Base-by-base conservation (phyloP, 805 yeast genomes). In the Wickerhamiella slavikovae region DNA sequence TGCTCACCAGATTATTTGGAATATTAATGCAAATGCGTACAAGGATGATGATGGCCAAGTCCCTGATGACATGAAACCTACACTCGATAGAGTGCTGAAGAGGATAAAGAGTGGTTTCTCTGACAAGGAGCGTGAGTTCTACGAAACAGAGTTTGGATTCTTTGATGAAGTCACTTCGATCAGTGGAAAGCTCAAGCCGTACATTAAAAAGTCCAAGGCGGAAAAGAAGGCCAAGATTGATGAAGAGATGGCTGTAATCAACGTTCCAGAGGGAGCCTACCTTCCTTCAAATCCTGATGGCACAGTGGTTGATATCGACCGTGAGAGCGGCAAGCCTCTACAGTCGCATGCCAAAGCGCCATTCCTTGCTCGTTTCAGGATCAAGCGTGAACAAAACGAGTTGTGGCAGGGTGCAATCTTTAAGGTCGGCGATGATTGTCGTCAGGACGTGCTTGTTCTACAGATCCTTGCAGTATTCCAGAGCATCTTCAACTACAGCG, bases 301-400 rank as follows among this genome's bases (percentile, higher is more conserved):
- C 28, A 66, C 64, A n/a, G 78, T 89, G 21, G 58, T 82, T 35
- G 96, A 82, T 44, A 89, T 89, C 48, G 82, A 80, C 48, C 62
- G 98, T 34, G 74, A 71, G 41, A 74, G 93, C 4, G 98, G 98
- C 35, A 72, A 66, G 43, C 99, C 99, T 6, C 58, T 89, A 41
- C 99, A 89, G 54, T 78, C 93, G 9, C 99, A 89, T 50, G 98
- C 99, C 10, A 89, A 89, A 49, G 96, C 99, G 0, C 99, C 99
- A 22, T 89, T 82, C 49, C 65, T 89, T 83, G 99, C 98, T 0
- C 74, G 92, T 1, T 89, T 89, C 60, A 76, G 71, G 51, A 82
- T 89, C 40, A 63, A 65, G 27, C 71, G 69, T 41, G 48, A 58
- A 6, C 47, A 40, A 4, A 47, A 44, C 4, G 51, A 47, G 17